Percentiles rank a stretch among this genome's conserved stretches.
Conservation (phyloP, 1,284 basidiomycete species). For the Cutaneotrichosporon sp. region DNA sequence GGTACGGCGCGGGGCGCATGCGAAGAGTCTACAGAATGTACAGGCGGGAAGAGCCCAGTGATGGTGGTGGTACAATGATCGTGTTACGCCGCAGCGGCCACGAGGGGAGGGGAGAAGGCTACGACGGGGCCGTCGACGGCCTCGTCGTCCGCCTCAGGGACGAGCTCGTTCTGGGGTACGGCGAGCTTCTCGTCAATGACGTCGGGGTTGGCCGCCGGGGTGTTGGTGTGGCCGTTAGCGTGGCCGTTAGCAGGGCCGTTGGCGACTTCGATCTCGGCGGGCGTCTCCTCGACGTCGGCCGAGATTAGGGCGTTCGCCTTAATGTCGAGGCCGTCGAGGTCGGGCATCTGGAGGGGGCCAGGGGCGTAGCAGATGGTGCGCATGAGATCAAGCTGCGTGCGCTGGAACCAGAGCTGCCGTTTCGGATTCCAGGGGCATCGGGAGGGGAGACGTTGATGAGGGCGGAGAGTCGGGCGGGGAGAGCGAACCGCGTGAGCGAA, state of each 20-base stretch:
- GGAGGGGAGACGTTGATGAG: not conserved
- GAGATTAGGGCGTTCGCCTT: not conserved
- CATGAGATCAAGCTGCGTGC: slow-evolving; percentile 48
- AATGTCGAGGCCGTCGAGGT: slow-evolving; percentile 27
- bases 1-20: not conserved
- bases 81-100: not conserved
- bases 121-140: not conserved
- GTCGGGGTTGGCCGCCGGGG: not conserved
- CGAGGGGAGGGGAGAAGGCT: not conserved
- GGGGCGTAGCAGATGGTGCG: slow-evolving; percentile 46
- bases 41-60: not conserved
- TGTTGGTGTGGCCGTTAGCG: not conserved
- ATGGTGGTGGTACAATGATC: not conserved
- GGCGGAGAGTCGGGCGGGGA: slow-evolving; percentile 15
- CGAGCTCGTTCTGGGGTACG: not conserved
- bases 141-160: not conserved
- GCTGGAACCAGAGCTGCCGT: slow-evolving; percentile 38
- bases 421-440: slow-evolving; percentile 11
- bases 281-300: not conserved
- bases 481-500: slow-evolving; percentile 45
- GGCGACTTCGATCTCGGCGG: not conserved
- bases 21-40: not conserved
- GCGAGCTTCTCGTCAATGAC: not conserved
- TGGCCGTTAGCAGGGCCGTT: slow-evolving; percentile 6
- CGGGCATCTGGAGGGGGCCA: slow-evolving; percentile 39